Evolutionary conservation across 768 basidiomycete genomes (phyloP).

Genomic region (Suillus ampliporus): DNA sequence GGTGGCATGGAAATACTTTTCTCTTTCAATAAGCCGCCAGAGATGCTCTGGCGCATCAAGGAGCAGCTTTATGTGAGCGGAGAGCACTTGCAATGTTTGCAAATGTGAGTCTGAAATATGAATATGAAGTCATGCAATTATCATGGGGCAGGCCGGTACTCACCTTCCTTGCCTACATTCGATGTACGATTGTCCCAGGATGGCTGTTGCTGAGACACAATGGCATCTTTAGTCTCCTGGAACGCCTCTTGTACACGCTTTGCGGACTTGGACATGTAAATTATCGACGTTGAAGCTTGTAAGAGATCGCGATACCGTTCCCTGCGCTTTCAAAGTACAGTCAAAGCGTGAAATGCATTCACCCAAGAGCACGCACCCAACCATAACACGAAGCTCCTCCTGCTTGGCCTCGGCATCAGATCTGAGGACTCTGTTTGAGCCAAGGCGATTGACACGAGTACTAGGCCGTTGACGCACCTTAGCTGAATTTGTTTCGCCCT

Average conservation of each 20-base stretch:
- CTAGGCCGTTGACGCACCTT: conserved; percentile 51
- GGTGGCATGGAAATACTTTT: conserved; percentile 80
- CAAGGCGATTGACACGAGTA: conserved; percentile 13
- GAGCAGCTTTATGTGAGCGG: conserved; percentile 90
- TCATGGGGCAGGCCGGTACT: conserved; percentile 17
- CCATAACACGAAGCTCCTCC: conserved; percentile 88
- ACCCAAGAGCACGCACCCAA: conserved; percentile 70
- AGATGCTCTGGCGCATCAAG: conserved; percentile 91
- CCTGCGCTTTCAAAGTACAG: conserved; percentile 65
- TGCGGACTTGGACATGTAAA: conserved; percentile 74
- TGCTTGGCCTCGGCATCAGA: conserved; percentile 86
- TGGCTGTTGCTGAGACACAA: conserved; percentile 53
- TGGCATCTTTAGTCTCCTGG: conserved; percentile 61
- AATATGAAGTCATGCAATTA: conserved; percentile 10
- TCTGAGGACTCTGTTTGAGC: conserved; percentile 41
- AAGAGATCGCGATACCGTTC: conserved; percentile 90
- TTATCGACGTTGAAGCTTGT: conserved; percentile 85
- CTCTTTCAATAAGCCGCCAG: conserved; percentile 85
- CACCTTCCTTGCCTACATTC: conserved; percentile 49
- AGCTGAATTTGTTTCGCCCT: conserved; percentile 69
- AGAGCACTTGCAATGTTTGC: conserved; percentile 70
- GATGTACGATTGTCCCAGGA: conserved; percentile 49
- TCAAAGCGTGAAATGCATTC: conserved; percentile 28
- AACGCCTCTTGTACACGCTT: conserved; percentile 66
- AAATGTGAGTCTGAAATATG: conserved; percentile 63